phyloP scores from a whole-genome alignment of 768 basidiomycete species.

The Kwoniella pini region DNA sequence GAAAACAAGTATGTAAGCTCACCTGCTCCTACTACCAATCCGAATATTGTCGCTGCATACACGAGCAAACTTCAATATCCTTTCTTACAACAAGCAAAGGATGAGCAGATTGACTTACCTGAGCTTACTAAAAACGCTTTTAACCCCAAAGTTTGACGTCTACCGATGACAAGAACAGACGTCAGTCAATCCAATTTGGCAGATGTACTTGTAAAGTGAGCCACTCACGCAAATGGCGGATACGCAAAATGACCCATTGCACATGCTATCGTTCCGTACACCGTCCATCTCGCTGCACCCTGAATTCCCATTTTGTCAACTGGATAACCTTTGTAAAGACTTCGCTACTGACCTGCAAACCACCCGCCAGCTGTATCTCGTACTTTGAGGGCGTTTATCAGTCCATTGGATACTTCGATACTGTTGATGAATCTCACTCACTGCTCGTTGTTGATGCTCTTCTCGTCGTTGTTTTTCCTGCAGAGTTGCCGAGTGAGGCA shows the following conservation, averaged over 20 bases:
- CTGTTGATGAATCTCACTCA: too few relatives aligned
- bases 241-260: slow-evolving; percentile 47
- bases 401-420: background rate
- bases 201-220: background rate
- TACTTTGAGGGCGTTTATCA: background rate
- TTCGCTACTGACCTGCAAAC: slow-evolving; percentile 30
- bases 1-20: too few relatives aligned
- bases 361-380: slow-evolving; percentile 45
- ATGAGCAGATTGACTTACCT: slow-evolving; percentile 57
- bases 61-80: background rate
- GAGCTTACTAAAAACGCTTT: slow-evolving; percentile 75
- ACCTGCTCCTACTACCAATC: slow-evolving; percentile 67
- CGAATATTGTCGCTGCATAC: slow-evolving; percentile 62
- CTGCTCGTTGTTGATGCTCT: slow-evolving; percentile 49
- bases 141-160: slow-evolving; percentile 76
- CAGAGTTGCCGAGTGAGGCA: slow-evolving; percentile 13
- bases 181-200: too few relatives aligned
- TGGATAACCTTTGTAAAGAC: too few relatives aligned
- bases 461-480: slow-evolving; percentile 32
- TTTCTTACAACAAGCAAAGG: slow-evolving; percentile 44
- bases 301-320: too few relatives aligned
- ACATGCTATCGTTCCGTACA: slow-evolving; percentile 42
- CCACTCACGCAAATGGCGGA: slow-evolving; percentile 49
- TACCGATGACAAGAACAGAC: slow-evolving; percentile 41
- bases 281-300: slow-evolving; percentile 50